These are phyloP conservation scores for Fusarium albosuccineum DNA, from an alignment of 2,329 filamentous ascomycete genomes.

Conservation along the genomic window DNA sequence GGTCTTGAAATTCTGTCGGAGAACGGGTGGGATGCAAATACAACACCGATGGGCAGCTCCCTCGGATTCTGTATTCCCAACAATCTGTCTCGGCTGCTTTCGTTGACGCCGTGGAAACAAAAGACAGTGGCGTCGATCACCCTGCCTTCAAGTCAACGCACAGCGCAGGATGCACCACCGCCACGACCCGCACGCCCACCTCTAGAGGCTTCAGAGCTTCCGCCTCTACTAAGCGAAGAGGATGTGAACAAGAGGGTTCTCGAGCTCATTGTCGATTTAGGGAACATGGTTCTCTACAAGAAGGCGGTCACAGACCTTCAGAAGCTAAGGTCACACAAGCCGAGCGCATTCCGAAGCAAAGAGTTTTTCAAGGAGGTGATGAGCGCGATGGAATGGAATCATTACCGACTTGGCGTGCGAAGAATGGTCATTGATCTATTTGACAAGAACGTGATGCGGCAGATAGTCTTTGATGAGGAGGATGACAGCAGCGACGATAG, in stretches of 20 bases:
- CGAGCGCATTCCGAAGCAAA: slow-evolving; percentile 79
- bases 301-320: slow-evolving; percentile 85
- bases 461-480: slow-evolving; percentile 79
- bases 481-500: slow-evolving; percentile 72
- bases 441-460: slow-evolving; percentile 87
- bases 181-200: slow-evolving; percentile 57
- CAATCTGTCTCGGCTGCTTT: slow-evolving; percentile 82
- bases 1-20: slow-evolving; percentile 92
- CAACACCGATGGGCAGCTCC: slow-evolving; percentile 84
- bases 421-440: slow-evolving; percentile 95
- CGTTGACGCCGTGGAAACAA: slow-evolving; percentile 72
- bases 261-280: slow-evolving; percentile 86
- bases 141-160: slow-evolving; percentile 66
- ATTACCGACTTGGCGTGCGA: slow-evolving; percentile 87
- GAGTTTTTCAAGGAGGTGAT: slow-evolving; percentile 88
- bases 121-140: slow-evolving; percentile 61
- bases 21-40: slow-evolving; percentile 92
- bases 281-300: slow-evolving; percentile 93
- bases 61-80: slow-evolving; percentile 89
- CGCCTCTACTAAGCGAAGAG: slow-evolving; percentile 67
- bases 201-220: slow-evolving; percentile 57
- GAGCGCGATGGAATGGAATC: slow-evolving; percentile 86
- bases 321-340: slow-evolving; percentile 81
- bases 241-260: slow-evolving; percentile 83
- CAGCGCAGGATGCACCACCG: slow-evolving; percentile 61